Percentiles rank a stretch among this genome's conserved stretches.
Conservation (phyloP, 2,329 filamentous ascomycete species). For the Sarocladiaceae sp. region DNA sequence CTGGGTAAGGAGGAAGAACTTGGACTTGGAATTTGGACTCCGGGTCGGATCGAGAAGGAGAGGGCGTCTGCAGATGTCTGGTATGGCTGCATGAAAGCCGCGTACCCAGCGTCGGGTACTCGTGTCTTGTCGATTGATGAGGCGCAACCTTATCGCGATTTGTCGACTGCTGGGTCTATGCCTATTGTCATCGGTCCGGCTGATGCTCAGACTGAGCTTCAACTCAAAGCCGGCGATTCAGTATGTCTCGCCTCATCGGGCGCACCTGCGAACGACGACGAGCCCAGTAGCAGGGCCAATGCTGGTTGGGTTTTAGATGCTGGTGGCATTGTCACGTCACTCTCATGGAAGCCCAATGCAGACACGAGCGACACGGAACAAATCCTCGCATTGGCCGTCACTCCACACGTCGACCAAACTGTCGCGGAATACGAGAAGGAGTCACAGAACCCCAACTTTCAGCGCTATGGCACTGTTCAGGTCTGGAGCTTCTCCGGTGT, state of each 20-base stretch:
- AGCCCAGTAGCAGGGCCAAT: constrained; percentile 17
- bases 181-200: constrained; percentile 29
- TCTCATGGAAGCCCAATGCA: constrained; percentile 46
- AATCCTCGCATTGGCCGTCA: constrained; percentile 46
- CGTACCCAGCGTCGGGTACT: not conserved
- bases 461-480: constrained; percentile 45
- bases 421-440: constrained; percentile 34
- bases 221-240: constrained; percentile 22
- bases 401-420: constrained; percentile 47
- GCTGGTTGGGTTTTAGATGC: constrained; percentile 51
- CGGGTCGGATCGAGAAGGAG: constrained; percentile 12
- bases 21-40: constrained; percentile 18
- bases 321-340: constrained; percentile 46
- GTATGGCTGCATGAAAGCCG: not conserved
- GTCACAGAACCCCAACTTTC: constrained; percentile 29
- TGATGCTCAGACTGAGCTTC: constrained; percentile 24
- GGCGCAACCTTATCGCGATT: constrained; percentile 20
- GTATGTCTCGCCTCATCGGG: constrained; percentile 23
- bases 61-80: constrained; percentile 9
- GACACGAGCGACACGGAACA: constrained; percentile 32
- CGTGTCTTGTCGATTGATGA: constrained; percentile 20
- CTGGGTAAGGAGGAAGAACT: constrained; percentile 11
- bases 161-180: constrained; percentile 21
- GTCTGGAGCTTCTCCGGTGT: constrained; percentile 44
- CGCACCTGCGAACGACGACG: constrained; percentile 25